These are phyloP conservation scores for Thelonectria discophora DNA, from an alignment of 2,329 filamentous ascomycete species.

Conservation along the genomic window DNA sequence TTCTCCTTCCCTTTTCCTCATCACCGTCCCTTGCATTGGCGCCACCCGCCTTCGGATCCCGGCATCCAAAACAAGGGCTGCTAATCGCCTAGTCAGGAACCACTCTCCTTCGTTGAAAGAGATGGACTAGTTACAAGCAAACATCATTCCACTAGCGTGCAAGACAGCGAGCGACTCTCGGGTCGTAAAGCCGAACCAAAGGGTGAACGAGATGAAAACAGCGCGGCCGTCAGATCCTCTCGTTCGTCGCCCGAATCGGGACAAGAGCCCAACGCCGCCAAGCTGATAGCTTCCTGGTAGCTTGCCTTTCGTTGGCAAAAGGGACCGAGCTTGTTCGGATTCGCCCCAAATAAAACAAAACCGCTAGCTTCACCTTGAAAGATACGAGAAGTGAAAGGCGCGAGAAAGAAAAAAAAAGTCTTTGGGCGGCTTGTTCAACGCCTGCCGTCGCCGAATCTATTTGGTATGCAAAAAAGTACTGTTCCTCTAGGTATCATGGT, in stretches of 20 bases:
- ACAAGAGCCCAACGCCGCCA: neutral
- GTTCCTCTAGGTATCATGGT: constrained; percentile 39
- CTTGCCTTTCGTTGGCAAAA: neutral
- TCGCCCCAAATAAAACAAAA: no score
- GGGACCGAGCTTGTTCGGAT: no score
- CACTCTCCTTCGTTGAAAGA: neutral
- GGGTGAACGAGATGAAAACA: neutral
- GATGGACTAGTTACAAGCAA: neutral
- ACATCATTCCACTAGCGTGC: neutral
- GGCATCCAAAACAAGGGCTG: neutral
- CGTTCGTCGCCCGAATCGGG: neutral
- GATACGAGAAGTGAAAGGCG: neutral
- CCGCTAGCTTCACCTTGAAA: neutral
- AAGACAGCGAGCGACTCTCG: neutral
- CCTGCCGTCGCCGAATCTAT: constrained; percentile 10
- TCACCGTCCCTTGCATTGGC: neutral
- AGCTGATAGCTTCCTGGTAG: neutral
- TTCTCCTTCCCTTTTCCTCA: neutral
- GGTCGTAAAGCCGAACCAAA: no score
- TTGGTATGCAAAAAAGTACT: constrained; percentile 22
- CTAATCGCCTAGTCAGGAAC: neutral
- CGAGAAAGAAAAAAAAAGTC: neutral
- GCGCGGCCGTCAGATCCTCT: neutral
- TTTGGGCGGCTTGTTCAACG: neutral
- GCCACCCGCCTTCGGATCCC: neutral